Base-by-base conservation (phyloP, 768 basidiomycete genomes). In the Leccinum rimulosum region DNA sequence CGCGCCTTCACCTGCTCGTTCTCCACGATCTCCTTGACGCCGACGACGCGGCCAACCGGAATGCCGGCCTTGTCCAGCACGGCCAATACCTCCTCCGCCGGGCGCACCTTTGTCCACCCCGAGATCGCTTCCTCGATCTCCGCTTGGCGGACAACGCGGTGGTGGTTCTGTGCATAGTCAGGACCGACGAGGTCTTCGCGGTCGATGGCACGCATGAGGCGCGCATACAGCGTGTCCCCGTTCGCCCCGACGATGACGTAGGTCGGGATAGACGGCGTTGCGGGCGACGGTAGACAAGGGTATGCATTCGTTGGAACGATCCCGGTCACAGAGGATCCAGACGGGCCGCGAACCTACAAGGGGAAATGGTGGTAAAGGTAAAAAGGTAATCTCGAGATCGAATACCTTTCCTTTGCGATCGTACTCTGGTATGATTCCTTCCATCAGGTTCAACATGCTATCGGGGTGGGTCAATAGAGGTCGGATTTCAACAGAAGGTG, bases 241-340 rank as follows among this genome's bases (percentile, higher is more conserved):
- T 89, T 89, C 28, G 84, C 87, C 38, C 87, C 87, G 63, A 89
- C 87, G 64, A 89, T 85, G 55, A 88, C 77, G 66, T 85, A 89
- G 4, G 79, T 77, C 0, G 81, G 82, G 0, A 73, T 70, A 2
- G 65, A 58, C 2, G 80, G 76, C 0, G 80, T 59, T 36, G 76
- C 60, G 1, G 64, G 71, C 11, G 80, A 74, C 8, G 85, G 80
- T 27, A 79, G 75, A 72, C 87, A 88, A 4, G 86, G 87, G 67
- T 87, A 88, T 5, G 86, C 87, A 64, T 89, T 89, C 10, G 86
- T 88, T 1, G 88, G 87, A 8, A 89, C 88, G 40, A 89, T 88
- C 1, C 88, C 87, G 0, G 87, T 89, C 30, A 89, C 79, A 3
- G 87, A 88, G 6, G 87, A 88, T 22, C 87, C 87, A 9, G 88